phyloP scores from a whole-genome alignment of 495 filamentous ascomycete species.

The Talaromyces liani region DNA sequence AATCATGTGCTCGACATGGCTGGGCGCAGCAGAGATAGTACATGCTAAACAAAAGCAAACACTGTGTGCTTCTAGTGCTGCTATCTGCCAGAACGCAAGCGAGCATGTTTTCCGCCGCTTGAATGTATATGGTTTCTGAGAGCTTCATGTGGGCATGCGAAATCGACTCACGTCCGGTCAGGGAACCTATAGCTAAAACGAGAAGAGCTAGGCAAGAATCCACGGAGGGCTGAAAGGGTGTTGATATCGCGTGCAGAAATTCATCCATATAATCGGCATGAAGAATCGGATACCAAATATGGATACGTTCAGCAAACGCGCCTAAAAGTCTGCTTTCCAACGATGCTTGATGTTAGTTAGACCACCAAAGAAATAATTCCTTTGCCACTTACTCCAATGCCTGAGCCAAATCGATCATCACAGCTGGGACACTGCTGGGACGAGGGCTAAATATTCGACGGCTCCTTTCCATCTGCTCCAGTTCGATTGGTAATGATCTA shows the following conservation, averaged over 20 bases:
- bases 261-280: not conserved
- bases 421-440: not conserved
- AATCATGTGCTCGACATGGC: slow-evolving; percentile 1
- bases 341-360: not conserved
- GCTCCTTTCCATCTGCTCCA: not conserved
- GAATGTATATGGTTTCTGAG: not conserved
- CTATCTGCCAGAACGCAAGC: not conserved
- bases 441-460: not conserved
- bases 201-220: slow-evolving; percentile 3
- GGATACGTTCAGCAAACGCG: slow-evolving; percentile 1
- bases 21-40: slow-evolving; percentile 3
- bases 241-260: slow-evolving; percentile 1
- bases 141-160: not conserved
- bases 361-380: not conserved
- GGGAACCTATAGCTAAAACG: slow-evolving; percentile 1
- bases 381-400: slow-evolving; percentile 2
- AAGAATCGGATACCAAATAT: slow-evolving; percentile 3
- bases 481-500: not conserved
- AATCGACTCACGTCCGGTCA: not conserved
- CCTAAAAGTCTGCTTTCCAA: not conserved
- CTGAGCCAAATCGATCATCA: not conserved
- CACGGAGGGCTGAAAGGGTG: not conserved
- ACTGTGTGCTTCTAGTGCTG: slow-evolving; percentile 2
- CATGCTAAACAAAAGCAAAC: slow-evolving; percentile 1
- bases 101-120: slow-evolving; percentile 3